Evolutionary conservation across 2,329 filamentous ascomycete genomes (phyloP).

Genomic region (Blastomyces parvus): DNA sequence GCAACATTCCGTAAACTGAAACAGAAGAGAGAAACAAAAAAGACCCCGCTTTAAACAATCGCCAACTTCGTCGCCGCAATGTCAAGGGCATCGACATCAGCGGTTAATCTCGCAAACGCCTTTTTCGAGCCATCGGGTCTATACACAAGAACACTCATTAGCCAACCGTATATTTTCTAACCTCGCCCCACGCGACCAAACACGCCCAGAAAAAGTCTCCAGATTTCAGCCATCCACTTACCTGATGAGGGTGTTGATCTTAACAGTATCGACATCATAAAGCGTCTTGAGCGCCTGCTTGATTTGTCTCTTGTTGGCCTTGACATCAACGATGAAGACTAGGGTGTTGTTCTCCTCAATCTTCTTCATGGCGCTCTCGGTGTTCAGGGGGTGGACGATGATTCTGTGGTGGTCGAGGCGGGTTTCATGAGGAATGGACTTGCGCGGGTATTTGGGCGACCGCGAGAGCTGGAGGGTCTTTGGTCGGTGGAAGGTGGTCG

Average conservation of each 20-base stretch:
- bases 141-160: conserved; percentile 13
- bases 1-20: conserved; percentile 4
- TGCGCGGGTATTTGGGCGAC: conserved; percentile 91
- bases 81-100: conserved; percentile 96
- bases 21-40: conserved; percentile 3
- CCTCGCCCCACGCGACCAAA: not conserved
- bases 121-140: conserved; percentile 98
- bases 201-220: not conserved
- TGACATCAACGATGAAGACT: conserved; percentile 92
- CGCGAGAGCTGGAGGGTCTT: conserved; percentile 92
- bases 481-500: conserved; percentile 92
- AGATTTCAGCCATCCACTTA: conserved; percentile 38
- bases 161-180: not conserved
- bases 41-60: conserved; percentile 63
- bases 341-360: conserved; percentile 99
- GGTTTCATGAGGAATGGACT: conserved; percentile 79
- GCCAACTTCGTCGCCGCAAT: conserved; percentile 98
- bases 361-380: conserved; percentile 99
- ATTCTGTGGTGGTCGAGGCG: conserved; percentile 97
- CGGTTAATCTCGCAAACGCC: conserved; percentile 89
- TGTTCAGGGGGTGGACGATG: conserved; percentile 97
- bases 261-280: conserved; percentile 95
- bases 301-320: conserved; percentile 99
- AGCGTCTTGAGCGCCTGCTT: conserved; percentile 97
- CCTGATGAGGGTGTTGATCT: conserved; percentile 99